These are phyloP conservation scores for Aureobasidium mangrovei DNA, from an alignment of 2,329 filamentous ascomycete genomes.

Conservation along the genomic window DNA sequence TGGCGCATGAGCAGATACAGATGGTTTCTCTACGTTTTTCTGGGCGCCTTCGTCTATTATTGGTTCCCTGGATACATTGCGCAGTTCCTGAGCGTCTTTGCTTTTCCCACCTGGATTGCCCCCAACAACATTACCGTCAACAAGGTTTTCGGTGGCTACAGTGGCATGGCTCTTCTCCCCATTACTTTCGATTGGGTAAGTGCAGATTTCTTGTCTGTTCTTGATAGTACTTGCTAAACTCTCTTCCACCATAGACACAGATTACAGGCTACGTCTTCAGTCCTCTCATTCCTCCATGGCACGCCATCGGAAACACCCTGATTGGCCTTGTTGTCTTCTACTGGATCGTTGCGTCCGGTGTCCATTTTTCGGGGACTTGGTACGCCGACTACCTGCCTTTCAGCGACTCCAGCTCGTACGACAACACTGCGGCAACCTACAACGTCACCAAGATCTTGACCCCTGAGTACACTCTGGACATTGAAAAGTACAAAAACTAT, in stretches of 20 bases:
- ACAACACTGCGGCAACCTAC: constrained; percentile 73
- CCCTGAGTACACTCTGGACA: constrained; percentile 67
- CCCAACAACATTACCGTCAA: constrained; percentile 74
- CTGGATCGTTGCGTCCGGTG: constrained; percentile 56
- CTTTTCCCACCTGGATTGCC: constrained; percentile 78
- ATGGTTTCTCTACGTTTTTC: constrained; percentile 70
- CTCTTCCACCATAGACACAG: constrained; percentile 41
- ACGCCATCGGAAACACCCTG: constrained; percentile 29
- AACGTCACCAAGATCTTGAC: constrained; percentile 74
- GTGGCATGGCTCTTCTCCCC: constrained; percentile 61
- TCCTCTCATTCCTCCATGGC: constrained; percentile 62
- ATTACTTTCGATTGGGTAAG: constrained; percentile 65
- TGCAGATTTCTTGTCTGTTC: too few relatives aligned
- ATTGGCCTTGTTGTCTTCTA: constrained; percentile 38
- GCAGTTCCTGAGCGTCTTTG: constrained; percentile 81
- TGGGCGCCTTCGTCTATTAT: constrained; percentile 68
- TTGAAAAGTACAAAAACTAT: constrained; percentile 64
- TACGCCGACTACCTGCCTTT: constrained; percentile 82
- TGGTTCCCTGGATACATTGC: constrained; percentile 75
- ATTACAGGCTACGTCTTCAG: constrained; percentile 60
- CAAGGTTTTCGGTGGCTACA: constrained; percentile 79
- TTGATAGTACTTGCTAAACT: too few relatives aligned
- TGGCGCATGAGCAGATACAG: constrained; percentile 76
- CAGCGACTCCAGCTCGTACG: constrained; percentile 70
- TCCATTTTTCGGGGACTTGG: constrained; percentile 70